Base-by-base conservation (phyloP, 257 asterid species). In the Perilla frutescens region DNA sequence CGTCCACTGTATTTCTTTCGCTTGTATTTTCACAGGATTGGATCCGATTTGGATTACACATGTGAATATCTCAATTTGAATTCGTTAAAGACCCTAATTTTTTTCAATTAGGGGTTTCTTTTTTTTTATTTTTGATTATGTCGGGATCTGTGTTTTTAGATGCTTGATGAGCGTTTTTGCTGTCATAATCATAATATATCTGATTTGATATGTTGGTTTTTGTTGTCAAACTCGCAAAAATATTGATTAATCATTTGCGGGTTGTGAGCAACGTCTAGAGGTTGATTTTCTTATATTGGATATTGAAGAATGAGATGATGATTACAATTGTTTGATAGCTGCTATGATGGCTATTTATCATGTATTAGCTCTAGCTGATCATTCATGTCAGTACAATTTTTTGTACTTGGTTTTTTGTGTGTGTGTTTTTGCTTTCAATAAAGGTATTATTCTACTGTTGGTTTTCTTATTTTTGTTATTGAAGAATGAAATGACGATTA, bases 361-460 rank as follows among this genome's bases (percentile, higher is more conserved):
- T 83, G 88, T 88, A 86, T 87, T 86, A 86, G 92, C 94, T 86
- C 94, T 86, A 88, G 80, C 94, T 81, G 88, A 87, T 87, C 84
- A 77, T 78, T 80, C 76, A 62, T 70, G 41, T 11, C 12, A 13
- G 9, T 51, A 20, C 8, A 1, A n/a, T 26, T 49, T 20, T 10
- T n/a, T 7, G 26, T 10, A 31, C 1, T 1, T 15, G n/a, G n/a
- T 7, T 12, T 6, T 32, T 50, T 37, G 0, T 36, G 14, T 2
- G 0, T 37, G 37, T n/a, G 7, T 29, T 60, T 60, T 20, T 20
- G 26, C 1, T 20, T 20, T 20, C 26, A 20, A 20, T 20, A 20
- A 20, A 20, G 26, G 26, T 20, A 20, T 20, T 20, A 20, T 20
- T 20, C 26, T 20, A 20, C 39, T 29, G 11, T 20, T 44, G 5